Conservation (phyloP, 768 basidiomycete species). For the Calocybe gangraenosa region DNA sequence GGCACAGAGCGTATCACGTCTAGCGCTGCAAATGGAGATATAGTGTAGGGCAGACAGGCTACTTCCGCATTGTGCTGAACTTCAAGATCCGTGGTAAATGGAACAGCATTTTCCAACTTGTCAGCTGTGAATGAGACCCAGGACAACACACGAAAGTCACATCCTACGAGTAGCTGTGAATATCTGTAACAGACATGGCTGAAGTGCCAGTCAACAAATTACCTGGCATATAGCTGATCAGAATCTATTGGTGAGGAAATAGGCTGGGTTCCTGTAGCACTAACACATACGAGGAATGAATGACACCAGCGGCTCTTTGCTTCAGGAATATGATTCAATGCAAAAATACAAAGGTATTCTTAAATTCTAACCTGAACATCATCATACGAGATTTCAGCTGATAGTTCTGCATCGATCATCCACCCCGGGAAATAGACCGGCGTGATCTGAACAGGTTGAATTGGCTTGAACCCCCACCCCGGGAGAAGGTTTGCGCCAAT, state of each 20-base stretch:
- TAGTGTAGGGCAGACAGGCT: conserved; percentile 52
- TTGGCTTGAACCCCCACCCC: conserved; percentile 30
- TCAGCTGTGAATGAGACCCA: conserved; percentile 33
- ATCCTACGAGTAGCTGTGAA: conserved; percentile 31
- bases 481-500: conserved; percentile 34
- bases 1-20: conserved; percentile 32
- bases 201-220: conserved; percentile 2
- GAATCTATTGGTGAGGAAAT: conserved; percentile 14
- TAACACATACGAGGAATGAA: conserved; percentile 44
- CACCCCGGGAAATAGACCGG: conserved; percentile 63
- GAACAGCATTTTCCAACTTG: conserved; percentile 27
- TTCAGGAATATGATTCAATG: conserved; percentile 10
- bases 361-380: conserved; percentile 21
- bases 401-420: conserved; percentile 53
- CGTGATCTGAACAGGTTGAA: conserved; percentile 41
- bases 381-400: conserved; percentile 28
- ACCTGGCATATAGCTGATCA: conserved; percentile 44
- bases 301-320: conserved; percentile 29
- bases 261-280: conserved; percentile 2
- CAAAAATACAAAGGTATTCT: background rate
- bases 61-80: conserved; percentile 46
- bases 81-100: conserved; percentile 44
- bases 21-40: conserved; percentile 49
- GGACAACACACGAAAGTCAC: conserved; percentile 41
- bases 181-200: background rate